These are phyloP conservation scores for Triticum dicoccoides DNA, from an alignment of 176 grass and related monocot genomes.

Conservation along the genomic window DNA sequence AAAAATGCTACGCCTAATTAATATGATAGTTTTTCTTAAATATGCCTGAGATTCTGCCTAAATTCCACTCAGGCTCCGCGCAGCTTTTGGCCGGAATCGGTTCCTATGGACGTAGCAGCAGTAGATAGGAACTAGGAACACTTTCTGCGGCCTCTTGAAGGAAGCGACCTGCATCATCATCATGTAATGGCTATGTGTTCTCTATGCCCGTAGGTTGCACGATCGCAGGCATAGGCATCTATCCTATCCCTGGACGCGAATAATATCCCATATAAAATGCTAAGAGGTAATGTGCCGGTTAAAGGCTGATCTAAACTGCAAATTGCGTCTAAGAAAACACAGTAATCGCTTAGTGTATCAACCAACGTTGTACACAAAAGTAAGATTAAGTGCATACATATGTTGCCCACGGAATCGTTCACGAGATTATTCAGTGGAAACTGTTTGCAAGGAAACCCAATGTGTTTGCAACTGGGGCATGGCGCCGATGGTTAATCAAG, in stretches of 20 bases:
- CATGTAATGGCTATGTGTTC: constrained; percentile 28
- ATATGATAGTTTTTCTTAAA: too few species aligned
- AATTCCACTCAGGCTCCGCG: constrained; percentile 17
- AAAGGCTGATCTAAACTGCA: neutral
- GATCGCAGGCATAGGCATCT: constrained; percentile 26
- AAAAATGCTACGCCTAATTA: too few species aligned
- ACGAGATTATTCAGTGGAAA: neutral
- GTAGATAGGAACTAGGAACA: constrained; percentile 12
- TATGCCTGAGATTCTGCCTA: neutral
- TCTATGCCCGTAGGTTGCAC: constrained; percentile 22
- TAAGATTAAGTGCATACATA: neutral
- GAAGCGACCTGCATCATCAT: constrained; percentile 33
- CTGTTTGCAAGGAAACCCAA: too few species aligned
- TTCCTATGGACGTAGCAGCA: constrained; percentile 21
- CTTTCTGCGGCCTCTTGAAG: constrained; percentile 42
- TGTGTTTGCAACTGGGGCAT: too few species aligned
- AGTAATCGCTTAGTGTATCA: neutral
- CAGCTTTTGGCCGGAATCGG: constrained; percentile 20
- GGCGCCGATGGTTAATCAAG: neutral
- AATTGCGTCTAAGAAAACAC: neutral
- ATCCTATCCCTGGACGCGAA: constrained; percentile 13
- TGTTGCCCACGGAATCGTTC: neutral
- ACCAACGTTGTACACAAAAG: neutral
- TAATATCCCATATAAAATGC: neutral
- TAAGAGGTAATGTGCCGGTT: neutral